Conservation (phyloP, 2,329 filamentous ascomycete species). For the Curvularia verruculosa region DNA sequence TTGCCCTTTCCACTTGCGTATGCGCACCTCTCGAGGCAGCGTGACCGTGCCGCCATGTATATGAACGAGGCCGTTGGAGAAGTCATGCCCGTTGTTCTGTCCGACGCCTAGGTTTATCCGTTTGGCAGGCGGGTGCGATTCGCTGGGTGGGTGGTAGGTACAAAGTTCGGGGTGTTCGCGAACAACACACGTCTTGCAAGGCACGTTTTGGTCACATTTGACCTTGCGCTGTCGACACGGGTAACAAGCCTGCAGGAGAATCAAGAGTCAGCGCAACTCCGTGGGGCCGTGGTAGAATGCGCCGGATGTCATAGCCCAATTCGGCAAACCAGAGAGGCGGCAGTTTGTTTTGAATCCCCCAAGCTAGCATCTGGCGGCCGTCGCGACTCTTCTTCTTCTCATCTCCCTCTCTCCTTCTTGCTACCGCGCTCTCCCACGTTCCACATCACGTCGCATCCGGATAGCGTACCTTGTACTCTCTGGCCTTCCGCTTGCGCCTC, state of each 20-base stretch:
- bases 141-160: constrained; percentile 51
- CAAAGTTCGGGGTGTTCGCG: constrained; percentile 59
- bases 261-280: constrained; percentile 25
- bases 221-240: constrained; percentile 56
- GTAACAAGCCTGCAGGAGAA: constrained; percentile 52
- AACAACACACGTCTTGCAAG: constrained; percentile 59
- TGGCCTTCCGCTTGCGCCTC: constrained; percentile 57
- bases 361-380: neutral
- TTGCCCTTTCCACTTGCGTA: neutral
- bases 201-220: constrained; percentile 56
- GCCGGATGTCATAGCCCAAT: constrained; percentile 26
- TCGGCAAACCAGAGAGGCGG: constrained; percentile 19
- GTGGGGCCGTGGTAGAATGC: constrained; percentile 23
- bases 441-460: constrained; percentile 4
- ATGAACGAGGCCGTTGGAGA: constrained; percentile 48
- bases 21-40: constrained; percentile 47
- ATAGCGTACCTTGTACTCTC: constrained; percentile 56
- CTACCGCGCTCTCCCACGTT: neutral
- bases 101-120: constrained; percentile 43
- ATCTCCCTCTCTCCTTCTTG: neutral
- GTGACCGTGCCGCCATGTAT: constrained; percentile 50
- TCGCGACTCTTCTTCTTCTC: constrained; percentile 3
- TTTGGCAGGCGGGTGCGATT: constrained; percentile 50
- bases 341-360: neutral
- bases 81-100: constrained; percentile 44